These are phyloP conservation scores for Mrakia frigida DNA, from an alignment of 768 basidiomycete genomes.

Conservation along the genomic window DNA sequence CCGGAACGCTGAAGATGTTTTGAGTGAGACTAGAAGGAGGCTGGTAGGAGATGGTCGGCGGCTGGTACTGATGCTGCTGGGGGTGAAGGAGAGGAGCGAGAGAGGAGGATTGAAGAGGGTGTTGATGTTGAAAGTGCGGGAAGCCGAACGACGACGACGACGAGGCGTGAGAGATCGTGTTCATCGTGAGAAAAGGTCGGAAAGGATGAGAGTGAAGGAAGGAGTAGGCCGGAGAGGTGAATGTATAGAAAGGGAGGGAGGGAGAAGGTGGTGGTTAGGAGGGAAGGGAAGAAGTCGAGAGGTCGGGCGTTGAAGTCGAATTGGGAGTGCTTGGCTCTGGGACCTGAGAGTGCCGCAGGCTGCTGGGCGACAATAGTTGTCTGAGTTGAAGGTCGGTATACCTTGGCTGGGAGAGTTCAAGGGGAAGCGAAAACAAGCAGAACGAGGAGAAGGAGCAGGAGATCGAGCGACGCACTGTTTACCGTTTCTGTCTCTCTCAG, in stretches of 20 bases:
- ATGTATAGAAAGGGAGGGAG: not conserved
- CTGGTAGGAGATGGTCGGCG: not conserved
- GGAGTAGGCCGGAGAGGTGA: not conserved
- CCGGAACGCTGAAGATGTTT: not conserved
- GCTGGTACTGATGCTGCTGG: not conserved
- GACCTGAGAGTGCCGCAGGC: too few relatives aligned
- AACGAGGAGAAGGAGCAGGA: not conserved
- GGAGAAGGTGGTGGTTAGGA: not conserved
- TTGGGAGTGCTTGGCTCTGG: too few relatives aligned
- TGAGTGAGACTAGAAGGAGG: not conserved
- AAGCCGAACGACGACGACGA: too few relatives aligned
- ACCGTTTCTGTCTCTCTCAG: too few relatives aligned
- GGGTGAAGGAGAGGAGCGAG: not conserved
- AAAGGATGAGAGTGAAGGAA: too few relatives aligned
- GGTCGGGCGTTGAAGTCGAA: too few relatives aligned
- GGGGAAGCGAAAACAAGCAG: not conserved
- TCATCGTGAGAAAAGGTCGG: too few relatives aligned
- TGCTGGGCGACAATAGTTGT: too few relatives aligned
- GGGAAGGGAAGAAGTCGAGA: not conserved
- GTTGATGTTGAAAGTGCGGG: not conserved
- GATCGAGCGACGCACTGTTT: too few relatives aligned
- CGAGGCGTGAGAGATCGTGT: too few relatives aligned
- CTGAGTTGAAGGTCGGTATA: not conserved
- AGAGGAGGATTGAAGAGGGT: not conserved
- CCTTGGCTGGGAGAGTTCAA: not conserved